Evolutionary conservation across 345 rosid genomes (phyloP), one percentile per base, ranked within the genome.

Genomic region (Noccaea bulbosa): DNA sequence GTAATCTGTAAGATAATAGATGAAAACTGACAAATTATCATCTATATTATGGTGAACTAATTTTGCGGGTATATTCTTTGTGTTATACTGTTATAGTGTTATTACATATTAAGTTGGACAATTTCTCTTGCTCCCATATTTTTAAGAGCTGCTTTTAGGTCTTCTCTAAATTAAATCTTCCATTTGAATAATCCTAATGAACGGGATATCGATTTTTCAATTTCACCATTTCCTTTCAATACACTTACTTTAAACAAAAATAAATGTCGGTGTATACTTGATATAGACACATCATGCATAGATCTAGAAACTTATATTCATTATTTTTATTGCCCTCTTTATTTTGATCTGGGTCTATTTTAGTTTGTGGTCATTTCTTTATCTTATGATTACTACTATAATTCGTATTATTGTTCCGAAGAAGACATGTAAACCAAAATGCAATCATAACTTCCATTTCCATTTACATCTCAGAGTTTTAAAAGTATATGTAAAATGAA

Each of bases 351-450:
- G 56, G 15, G 43, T 55, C 70, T 46, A 43, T 73, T 66, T 51
- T 50, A 33, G 71, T 77, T 75, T 82, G 83, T 73, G 77, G 74
- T 72, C 62, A 58, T 78, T 80, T 83, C 82, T 69, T 82, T 75
- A 62, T 78, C 88, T 71, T 75, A 82, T 80, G 79, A 84, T 82
- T 77, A 83, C 72, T 65, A 67, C 68, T 52, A 85, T 83, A 85
- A 85, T 84, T 83, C 76, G 81, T 47, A 85, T 83, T 73, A 81
- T 79, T 67, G 76, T 77, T 67, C 49, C 51, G 87, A 83, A 84
- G 86, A 82, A 74, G 88, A 83, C 90, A 85, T 70, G 72, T 79
- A 85, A 86, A 88, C 91, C 93, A 85, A 84, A 78, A 75, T 11
- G 79, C 53, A 81, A 86, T 90, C 82, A 84, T 86, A 27, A 12